Percentiles rank a stretch among this genome's conserved stretches.
phyloP scores from a whole-genome alignment of 1,284 basidiomycete species.

The Coniferiporia sulphurascens region DNA sequence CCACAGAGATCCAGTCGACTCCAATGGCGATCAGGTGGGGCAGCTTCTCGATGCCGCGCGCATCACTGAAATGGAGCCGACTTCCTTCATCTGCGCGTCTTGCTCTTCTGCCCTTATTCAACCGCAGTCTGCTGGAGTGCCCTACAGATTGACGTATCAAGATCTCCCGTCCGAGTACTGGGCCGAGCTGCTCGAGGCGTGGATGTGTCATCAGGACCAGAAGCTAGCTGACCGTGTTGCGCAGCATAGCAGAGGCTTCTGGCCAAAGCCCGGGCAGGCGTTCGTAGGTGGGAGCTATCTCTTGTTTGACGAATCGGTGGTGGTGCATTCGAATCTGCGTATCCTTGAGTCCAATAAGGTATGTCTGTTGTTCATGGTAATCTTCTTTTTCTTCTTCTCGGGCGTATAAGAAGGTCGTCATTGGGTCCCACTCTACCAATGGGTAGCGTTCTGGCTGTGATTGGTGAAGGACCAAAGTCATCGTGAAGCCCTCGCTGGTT shows the following conservation, averaged over 20 bases:
- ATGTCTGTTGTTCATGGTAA: slow-evolving; percentile 30
- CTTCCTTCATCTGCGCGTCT: slow-evolving; percentile 63
- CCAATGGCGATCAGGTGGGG: slow-evolving; percentile 29
- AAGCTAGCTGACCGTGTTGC: slow-evolving; percentile 67
- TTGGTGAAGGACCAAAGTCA: slow-evolving; percentile 21
- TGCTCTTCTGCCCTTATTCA: slow-evolving; percentile 74
- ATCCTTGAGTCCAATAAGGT: slow-evolving; percentile 49
- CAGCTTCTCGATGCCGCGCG: slow-evolving; percentile 68
- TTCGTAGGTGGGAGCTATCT: slow-evolving; percentile 86
- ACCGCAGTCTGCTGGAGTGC: slow-evolving; percentile 22
- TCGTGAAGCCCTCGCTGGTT: slow-evolving; percentile 54
- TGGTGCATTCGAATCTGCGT: slow-evolving; percentile 52
- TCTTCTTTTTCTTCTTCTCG: slow-evolving; percentile 27
- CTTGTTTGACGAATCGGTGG: slow-evolving; percentile 60
- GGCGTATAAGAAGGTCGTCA: slow-evolving; percentile 89
- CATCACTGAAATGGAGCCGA: slow-evolving; percentile 46
- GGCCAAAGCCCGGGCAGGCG: slow-evolving; percentile 66
- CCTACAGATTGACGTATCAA: slow-evolving; percentile 51
- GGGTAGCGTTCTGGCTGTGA: slow-evolving; percentile 37
- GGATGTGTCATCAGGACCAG: slow-evolving; percentile 97
- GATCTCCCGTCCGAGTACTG: slow-evolving; percentile 94
- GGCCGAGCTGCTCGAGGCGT: slow-evolving; percentile 94
- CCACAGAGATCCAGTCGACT: slow-evolving; percentile 13
- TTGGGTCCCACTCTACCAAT: slow-evolving; percentile 60
- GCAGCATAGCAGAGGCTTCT: slow-evolving; percentile 68